A percentile compares a stretch with the other conserved stretches of the same genome.
phyloP scores from a whole-genome alignment of 805 yeast species.

The Ogataea pilisensis region DNA sequence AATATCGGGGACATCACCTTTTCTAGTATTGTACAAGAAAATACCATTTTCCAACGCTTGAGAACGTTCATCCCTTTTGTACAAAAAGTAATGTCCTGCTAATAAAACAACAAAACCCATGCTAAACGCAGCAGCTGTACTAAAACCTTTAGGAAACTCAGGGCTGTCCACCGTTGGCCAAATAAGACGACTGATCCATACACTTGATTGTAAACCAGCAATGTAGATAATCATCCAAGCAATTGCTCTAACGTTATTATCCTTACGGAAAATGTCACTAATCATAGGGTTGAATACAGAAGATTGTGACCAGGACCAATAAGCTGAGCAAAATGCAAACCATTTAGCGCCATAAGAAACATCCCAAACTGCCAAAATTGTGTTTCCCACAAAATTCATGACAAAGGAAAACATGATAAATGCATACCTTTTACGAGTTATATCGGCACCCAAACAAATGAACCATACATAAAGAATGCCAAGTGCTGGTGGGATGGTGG shows the following conservation, averaged over 20 bases:
- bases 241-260: slow-evolving; percentile 52
- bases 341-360: slow-evolving; percentile 56
- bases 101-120: slow-evolving; percentile 25
- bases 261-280: slow-evolving; percentile 54
- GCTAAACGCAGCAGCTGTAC: slow-evolving; percentile 41
- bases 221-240: slow-evolving; percentile 54
- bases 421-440: slow-evolving; percentile 49
- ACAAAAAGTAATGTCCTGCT: slow-evolving; percentile 30
- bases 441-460: slow-evolving; percentile 48
- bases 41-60: slow-evolving; percentile 47
- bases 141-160: slow-evolving; percentile 48
- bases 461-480: slow-evolving; percentile 49
- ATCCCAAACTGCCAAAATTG: slow-evolving; percentile 55
- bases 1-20: slow-evolving; percentile 7
- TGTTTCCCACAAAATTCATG: slow-evolving; percentile 52
- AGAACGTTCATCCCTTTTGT: slow-evolving; percentile 47
- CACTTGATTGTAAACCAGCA: slow-evolving; percentile 38
- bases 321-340: slow-evolving; percentile 58
- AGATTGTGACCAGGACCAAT: slow-evolving; percentile 60
- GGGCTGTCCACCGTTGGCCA: slow-evolving; percentile 57
- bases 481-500: slow-evolving; percentile 55
- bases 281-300: slow-evolving; percentile 58
- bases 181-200: slow-evolving; percentile 31
- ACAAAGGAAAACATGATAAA: slow-evolving; percentile 50
- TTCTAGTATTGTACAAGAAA: slow-evolving; percentile 37